Conservation (phyloP, 305 asterid species). For the Fraxinus albicans region DNA sequence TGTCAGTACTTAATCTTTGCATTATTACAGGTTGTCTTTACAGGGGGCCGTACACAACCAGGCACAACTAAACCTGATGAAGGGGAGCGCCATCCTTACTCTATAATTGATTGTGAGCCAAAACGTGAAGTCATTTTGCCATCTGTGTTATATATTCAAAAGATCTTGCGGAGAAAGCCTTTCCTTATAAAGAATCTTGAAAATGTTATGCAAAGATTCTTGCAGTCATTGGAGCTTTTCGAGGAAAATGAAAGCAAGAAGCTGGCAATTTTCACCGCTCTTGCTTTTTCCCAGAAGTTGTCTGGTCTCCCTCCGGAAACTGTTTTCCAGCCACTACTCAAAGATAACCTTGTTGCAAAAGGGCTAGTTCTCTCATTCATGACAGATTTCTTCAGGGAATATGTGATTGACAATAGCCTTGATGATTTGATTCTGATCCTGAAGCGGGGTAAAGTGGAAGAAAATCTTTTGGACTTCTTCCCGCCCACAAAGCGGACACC, state of each 20-base stretch:
- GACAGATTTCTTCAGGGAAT: slow-evolving; percentile 94
- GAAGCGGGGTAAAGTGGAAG: slow-evolving; percentile 93
- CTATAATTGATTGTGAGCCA: slow-evolving; percentile 81
- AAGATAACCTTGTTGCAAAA: slow-evolving; percentile 94
- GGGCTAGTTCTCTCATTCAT: slow-evolving; percentile 94
- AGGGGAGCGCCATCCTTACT: slow-evolving; percentile 95
- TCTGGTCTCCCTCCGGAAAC: slow-evolving; percentile 99
- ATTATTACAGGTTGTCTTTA: slow-evolving; percentile 72
- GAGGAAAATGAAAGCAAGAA: slow-evolving; percentile 96
- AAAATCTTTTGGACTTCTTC: slow-evolving; percentile 84
- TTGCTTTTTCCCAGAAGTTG: slow-evolving; percentile 96
- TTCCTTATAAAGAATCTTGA: slow-evolving; percentile 96
- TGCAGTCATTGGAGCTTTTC: slow-evolving; percentile 93
- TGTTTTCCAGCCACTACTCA: slow-evolving; percentile 94
- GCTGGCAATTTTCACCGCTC: slow-evolving; percentile 97
- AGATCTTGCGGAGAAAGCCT: slow-evolving; percentile 83
- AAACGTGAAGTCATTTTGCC: slow-evolving; percentile 86
- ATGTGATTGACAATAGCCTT: slow-evolving; percentile 88
- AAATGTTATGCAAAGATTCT: slow-evolving; percentile 94
- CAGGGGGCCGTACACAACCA: slow-evolving; percentile 97
- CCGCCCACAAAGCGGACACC: slow-evolving; percentile 87
- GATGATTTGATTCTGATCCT: slow-evolving; percentile 92
- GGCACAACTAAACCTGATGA: slow-evolving; percentile 97
- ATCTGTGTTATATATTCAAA: slow-evolving; percentile 85
- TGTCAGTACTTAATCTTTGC: slow-evolving; percentile 8